A percentile compares a stretch with the other conserved stretches of the same genome.
These are phyloP conservation scores for Linum trigynum DNA, from an alignment of 345 rosid genomes.

Conservation along the genomic window DNA sequence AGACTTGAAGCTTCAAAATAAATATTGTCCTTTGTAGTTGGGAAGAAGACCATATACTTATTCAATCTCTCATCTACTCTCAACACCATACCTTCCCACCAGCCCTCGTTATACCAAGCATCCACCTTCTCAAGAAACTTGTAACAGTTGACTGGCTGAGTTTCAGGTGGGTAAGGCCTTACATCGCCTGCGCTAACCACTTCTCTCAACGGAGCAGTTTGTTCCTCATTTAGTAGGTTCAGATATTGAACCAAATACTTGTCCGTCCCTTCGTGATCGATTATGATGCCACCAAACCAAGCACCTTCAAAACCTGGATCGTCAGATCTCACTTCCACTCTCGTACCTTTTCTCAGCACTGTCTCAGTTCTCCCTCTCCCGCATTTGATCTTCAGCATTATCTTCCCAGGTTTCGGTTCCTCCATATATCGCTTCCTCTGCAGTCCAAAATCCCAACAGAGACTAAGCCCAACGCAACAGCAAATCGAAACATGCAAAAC, in stretches of 20 bases:
- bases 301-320: constrained; percentile 21
- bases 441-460: constrained; percentile 4
- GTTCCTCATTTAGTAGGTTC: constrained; percentile 14
- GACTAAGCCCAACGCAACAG: no score
- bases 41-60: constrained; percentile 13
- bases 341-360: constrained; percentile 11
- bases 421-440: constrained; percentile 11
- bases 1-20: constrained; percentile 1
- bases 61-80: constrained; percentile 2
- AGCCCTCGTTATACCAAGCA: constrained; percentile 18
- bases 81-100: constrained; percentile 18
- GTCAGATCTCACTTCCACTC: constrained; percentile 16
- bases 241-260: constrained; percentile 12
- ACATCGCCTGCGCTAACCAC: background rate
- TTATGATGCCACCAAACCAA: constrained; percentile 12
- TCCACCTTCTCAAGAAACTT: constrained; percentile 12
- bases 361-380: constrained; percentile 4
- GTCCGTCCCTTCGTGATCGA: constrained; percentile 11
- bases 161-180: constrained; percentile 11
- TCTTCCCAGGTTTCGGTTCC: constrained; percentile 14
- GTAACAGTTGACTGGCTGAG: background rate
- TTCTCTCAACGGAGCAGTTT: constrained; percentile 12
- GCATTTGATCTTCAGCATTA: constrained; percentile 23
- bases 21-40: constrained; percentile 1
- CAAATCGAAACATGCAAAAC: no score